Evolutionary conservation across 2,329 filamentous ascomycete genomes (phyloP).

Genomic region (Botryotinia narcissicola): DNA sequence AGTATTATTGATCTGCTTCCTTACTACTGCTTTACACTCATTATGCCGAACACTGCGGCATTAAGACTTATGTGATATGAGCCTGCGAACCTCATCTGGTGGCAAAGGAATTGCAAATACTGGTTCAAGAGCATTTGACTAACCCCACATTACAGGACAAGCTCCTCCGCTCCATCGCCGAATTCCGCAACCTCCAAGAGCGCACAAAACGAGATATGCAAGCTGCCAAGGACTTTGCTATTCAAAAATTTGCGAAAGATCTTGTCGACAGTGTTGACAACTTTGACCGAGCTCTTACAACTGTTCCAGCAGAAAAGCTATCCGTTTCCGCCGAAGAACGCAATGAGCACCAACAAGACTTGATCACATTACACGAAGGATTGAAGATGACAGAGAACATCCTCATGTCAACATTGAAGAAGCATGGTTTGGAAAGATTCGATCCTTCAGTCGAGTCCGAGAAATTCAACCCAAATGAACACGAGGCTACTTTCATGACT

Average conservation of each 20-base stretch:
- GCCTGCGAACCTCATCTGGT: neutral
- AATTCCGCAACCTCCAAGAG: conserved; percentile 97
- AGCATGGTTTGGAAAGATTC: conserved; percentile 90
- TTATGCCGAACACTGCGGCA: too few relatives aligned
- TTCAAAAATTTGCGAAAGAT: conserved; percentile 91
- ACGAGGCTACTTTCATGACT: conserved; percentile 95
- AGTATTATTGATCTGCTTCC: neutral
- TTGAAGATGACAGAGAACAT: conserved; percentile 94
- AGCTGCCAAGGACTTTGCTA: conserved; percentile 84
- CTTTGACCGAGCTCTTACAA: conserved; percentile 84
- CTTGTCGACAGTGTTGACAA: conserved; percentile 95
- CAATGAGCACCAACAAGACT: conserved; percentile 62
- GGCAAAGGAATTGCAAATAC: conserved; percentile 2
- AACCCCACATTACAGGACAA: conserved; percentile 66
- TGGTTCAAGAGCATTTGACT: conserved; percentile 8
- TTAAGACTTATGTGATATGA: neutral
- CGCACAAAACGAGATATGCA: conserved; percentile 89
- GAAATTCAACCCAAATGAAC: conserved; percentile 93
- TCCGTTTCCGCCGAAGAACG: conserved; percentile 48
- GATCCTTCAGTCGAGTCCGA: conserved; percentile 69
- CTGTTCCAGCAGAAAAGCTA: conserved; percentile 74
- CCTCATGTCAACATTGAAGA: conserved; percentile 82
- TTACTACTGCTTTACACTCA: neutral
- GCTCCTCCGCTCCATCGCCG: conserved; percentile 88
- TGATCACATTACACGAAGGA: conserved; percentile 79